Evolutionary conservation across 306 rosid genomes (phyloP), one percentile per base, ranked within the genome.

Genomic region (Quercus parvula): DNA sequence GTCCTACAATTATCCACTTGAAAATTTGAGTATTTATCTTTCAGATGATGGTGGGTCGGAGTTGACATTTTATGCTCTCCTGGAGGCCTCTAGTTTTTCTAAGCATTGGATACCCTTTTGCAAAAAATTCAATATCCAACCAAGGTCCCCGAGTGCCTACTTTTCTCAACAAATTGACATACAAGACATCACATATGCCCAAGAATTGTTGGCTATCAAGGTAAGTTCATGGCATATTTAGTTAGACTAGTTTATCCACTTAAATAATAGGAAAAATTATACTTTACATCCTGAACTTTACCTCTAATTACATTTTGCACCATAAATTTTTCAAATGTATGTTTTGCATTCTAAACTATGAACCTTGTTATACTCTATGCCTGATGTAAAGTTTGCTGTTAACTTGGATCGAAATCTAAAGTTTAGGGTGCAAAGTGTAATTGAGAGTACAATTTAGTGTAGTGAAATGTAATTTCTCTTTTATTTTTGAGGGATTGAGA

Each of bases 91-190:
- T 28, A 14, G 31, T 62, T 91, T 90, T 83, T 61, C 88, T 0
- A 89, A 89, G 80, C 85, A 85, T 61, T 90, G 96, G 97, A 38
- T 84, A 3, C 96, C 97, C 20, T 92, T 89, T 38, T 89, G 96
- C 46, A 85, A 73, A 33, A 86, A 74, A 73, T 88, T 87, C 86
- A 86, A 66, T 12, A 69, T 91, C 59, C 83, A 92, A 61, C 87
- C 90, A 6, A 86, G 87, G 76, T 90, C 96, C 7, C 96, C 92
- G 0, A 66, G 85, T 46, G 88, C 88, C 3, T 92, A 88, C 84
- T 92, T 91, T 74, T 25, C 87, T 33, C 87, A 69, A 4, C 68
- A 78, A 67, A 76, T 69, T 66, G 69, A 28, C 2, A 8, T 5
- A 14, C 79, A 9, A 19, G n/a, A 18, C 58, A 24, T 1, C 41